These are phyloP conservation scores for Nicotiana obtusifolia DNA, from an alignment of 257 asterid species.

Conservation along the genomic window DNA sequence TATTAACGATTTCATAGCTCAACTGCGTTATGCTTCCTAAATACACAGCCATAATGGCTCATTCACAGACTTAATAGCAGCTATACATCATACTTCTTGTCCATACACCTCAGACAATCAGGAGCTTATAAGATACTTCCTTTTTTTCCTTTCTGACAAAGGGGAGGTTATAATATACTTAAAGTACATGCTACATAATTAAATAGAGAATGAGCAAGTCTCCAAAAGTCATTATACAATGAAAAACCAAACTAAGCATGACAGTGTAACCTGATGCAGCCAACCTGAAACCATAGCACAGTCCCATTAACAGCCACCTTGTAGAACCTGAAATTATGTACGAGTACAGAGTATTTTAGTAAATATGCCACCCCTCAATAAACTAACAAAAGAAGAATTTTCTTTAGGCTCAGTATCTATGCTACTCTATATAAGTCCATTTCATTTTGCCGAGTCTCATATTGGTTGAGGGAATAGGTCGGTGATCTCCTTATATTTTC, in stretches of 20 bases:
- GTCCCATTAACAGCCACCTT: conserved; percentile 80
- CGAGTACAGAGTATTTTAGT: neutral
- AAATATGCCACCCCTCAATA: neutral
- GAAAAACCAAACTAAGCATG: conserved; percentile 10
- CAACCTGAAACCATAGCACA: conserved; percentile 97
- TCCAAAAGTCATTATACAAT: neutral
- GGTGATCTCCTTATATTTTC: too few relatives aligned
- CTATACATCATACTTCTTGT: neutral
- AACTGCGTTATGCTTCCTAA: neutral
- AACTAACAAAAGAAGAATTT: neutral
- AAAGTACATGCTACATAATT: neutral
- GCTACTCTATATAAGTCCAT: neutral
- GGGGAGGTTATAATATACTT: neutral
- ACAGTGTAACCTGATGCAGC: conserved; percentile 72
- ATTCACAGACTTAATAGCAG: neutral
- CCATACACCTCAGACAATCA: neutral
- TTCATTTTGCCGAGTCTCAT: too few relatives aligned
- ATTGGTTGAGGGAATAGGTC: too few relatives aligned
- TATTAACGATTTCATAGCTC: neutral
- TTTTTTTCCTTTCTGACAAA: neutral
- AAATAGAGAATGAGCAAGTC: neutral
- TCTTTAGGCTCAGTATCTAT: neutral
- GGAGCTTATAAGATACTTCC: neutral
- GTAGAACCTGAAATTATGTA: conserved; percentile 56
- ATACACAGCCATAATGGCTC: neutral